phyloP scores from a whole-genome alignment of 257 asterid species.

The Solanum tarijense region DNA sequence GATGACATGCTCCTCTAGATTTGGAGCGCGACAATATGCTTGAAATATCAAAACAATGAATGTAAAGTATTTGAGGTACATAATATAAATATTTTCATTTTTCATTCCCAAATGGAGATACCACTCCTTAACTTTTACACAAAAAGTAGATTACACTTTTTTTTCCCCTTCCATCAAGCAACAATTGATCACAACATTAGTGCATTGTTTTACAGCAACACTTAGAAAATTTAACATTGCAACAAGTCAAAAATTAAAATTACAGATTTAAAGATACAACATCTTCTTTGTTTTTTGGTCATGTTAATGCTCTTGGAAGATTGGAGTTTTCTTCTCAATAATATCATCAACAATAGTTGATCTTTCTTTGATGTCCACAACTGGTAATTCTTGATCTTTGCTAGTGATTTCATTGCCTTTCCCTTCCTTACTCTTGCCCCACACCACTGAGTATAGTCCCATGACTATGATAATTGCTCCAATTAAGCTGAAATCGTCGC shows the following conservation, averaged over 20 bases:
- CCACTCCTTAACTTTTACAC: background rate
- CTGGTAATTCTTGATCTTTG: constrained; percentile 27
- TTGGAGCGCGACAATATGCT: background rate
- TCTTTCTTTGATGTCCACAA: constrained; percentile 8
- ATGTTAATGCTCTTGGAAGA: background rate
- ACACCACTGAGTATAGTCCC: constrained; percentile 68
- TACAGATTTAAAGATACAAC: background rate
- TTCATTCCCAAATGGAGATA: background rate
- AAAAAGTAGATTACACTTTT: background rate
- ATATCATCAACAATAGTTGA: background rate
- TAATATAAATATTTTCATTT: background rate
- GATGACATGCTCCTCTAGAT: background rate
- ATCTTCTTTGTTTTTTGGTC: background rate
- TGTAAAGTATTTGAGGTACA: background rate
- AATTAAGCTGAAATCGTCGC: constrained; percentile 31
- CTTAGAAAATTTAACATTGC: background rate
- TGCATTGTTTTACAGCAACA: background rate
- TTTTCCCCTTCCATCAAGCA: background rate
- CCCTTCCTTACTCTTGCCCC: constrained; percentile 75
- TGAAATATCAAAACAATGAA: background rate
- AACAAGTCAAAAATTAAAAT: background rate
- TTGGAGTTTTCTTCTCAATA: background rate
- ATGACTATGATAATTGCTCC: constrained; percentile 65
- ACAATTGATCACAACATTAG: background rate
- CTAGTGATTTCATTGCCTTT: constrained; percentile 7